A percentile compares a stretch with the other conserved stretches of the same genome.
phyloP scores from a whole-genome alignment of 2,329 filamentous ascomycete genomes.

The Phoma sp. region DNA sequence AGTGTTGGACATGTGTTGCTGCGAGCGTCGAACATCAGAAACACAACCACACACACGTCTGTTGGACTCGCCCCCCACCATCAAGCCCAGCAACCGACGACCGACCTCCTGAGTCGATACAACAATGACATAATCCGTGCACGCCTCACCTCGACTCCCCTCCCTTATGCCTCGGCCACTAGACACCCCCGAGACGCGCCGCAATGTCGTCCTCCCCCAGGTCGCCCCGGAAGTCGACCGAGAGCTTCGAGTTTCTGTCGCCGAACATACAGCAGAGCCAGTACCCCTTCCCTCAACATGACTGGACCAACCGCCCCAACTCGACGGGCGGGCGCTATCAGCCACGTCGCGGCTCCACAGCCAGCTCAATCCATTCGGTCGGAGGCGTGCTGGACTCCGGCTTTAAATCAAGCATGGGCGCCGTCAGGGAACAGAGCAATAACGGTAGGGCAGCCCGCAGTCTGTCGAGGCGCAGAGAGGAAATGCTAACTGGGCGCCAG shows the following conservation, averaged over 20 bases:
- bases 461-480: neutral
- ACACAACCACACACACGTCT: neutral
- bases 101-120: neutral
- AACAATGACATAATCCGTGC: slow-evolving; percentile 7
- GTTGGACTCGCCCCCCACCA: no score
- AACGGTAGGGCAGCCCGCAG: slow-evolving; percentile 63
- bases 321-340: slow-evolving; percentile 56
- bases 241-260: slow-evolving; percentile 57
- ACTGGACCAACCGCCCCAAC: slow-evolving; percentile 55
- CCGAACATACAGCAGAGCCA: slow-evolving; percentile 50
- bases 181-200: slow-evolving; percentile 35
- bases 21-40: slow-evolving; percentile 5
- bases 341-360: slow-evolving; percentile 77
- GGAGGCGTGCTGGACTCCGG: slow-evolving; percentile 81
- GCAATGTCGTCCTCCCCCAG: slow-evolving; percentile 49
- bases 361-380: slow-evolving; percentile 87
- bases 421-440: slow-evolving; percentile 76
- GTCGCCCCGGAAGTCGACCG: slow-evolving; percentile 54
- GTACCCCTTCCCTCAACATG: slow-evolving; percentile 66
- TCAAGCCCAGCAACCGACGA: neutral
- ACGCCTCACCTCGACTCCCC: slow-evolving; percentile 1
- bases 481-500: slow-evolving; percentile 51
- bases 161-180: slow-evolving; percentile 45
- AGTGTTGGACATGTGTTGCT: neutral
- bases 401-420: slow-evolving; percentile 62